Evolutionary conservation across 2,329 filamentous ascomycete species (phyloP).

Genomic region (Zymoseptoria crescenta): DNA sequence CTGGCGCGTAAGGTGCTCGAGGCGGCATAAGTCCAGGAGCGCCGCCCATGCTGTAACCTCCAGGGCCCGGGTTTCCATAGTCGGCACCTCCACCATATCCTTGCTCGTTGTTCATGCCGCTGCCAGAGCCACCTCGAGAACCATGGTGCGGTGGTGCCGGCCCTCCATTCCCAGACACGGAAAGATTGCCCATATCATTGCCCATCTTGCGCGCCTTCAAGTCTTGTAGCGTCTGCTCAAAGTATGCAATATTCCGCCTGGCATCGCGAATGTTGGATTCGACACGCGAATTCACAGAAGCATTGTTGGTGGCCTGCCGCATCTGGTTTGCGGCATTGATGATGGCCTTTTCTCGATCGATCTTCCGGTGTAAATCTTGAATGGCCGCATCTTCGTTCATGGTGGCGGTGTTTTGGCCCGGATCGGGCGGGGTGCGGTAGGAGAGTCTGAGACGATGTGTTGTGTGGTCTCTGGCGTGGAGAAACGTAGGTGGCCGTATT

Average conservation of each 20-base stretch:
- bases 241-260: slow-evolving; percentile 86
- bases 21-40: slow-evolving; percentile 72
- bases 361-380: slow-evolving; percentile 88
- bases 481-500: background rate
- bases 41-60: slow-evolving; percentile 52
- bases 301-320: slow-evolving; percentile 93
- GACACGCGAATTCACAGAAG: slow-evolving; percentile 78
- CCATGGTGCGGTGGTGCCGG: slow-evolving; percentile 28
- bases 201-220: slow-evolving; percentile 73
- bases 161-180: slow-evolving; percentile 44
- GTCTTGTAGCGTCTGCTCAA: slow-evolving; percentile 85
- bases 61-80: slow-evolving; percentile 51
- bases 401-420: slow-evolving; percentile 28
- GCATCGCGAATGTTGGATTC: slow-evolving; percentile 93
- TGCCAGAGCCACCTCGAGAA: slow-evolving; percentile 41
- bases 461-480: background rate
- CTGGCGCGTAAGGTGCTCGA: slow-evolving; percentile 67
- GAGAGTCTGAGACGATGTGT: background rate
- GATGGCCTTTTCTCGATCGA: slow-evolving; percentile 91
- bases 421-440: background rate
- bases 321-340: slow-evolving; percentile 91
- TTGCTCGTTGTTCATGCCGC: slow-evolving; percentile 36
- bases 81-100: slow-evolving; percentile 48
- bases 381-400: slow-evolving; percentile 57
- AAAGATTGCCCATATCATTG: slow-evolving; percentile 60